phyloP scores from a whole-genome alignment of 441 rosid genomes.

The Geranium incanum region DNA sequence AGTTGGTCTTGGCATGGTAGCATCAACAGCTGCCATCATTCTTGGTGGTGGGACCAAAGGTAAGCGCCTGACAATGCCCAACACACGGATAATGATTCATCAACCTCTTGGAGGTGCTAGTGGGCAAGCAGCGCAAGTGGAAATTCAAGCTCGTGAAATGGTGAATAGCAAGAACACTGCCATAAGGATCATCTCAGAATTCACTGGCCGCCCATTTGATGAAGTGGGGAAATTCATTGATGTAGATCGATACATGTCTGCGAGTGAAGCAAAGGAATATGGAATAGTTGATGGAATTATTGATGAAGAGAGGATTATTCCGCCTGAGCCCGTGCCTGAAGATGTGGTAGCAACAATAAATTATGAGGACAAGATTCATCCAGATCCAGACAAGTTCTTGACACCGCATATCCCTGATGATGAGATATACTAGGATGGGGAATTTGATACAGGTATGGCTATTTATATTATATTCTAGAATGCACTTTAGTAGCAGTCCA shows the following conservation, averaged over 20 bases:
- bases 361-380: slow-evolving; percentile 42
- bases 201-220: slow-evolving; percentile 61
- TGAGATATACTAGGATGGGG: slow-evolving; percentile 50
- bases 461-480: neutral
- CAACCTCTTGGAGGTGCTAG: slow-evolving; percentile 92
- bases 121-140: slow-evolving; percentile 75
- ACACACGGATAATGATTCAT: slow-evolving; percentile 85
- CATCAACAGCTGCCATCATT: slow-evolving; percentile 80
- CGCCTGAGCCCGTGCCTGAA: slow-evolving; percentile 68
- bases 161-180: slow-evolving; percentile 72
- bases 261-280: slow-evolving; percentile 82
- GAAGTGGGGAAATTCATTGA: slow-evolving; percentile 73
- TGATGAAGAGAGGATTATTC: slow-evolving; percentile 75
- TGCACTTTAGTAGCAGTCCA: neutral
- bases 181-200: slow-evolving; percentile 55
- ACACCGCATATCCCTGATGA: slow-evolving; percentile 85
- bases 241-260: slow-evolving; percentile 83
- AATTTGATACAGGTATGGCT: slow-evolving; percentile 24
- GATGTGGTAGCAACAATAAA: slow-evolving; percentile 53
- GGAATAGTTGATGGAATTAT: slow-evolving; percentile 87
- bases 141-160: slow-evolving; percentile 73
- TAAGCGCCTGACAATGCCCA: slow-evolving; percentile 92
- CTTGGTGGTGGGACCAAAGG: slow-evolving; percentile 92
- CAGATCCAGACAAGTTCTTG: slow-evolving; percentile 73
- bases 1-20: slow-evolving; percentile 72